These are phyloP conservation scores for Rhododendron mucronatum DNA, from an alignment of 148 eudicot genomes.

Conservation along the genomic window DNA sequence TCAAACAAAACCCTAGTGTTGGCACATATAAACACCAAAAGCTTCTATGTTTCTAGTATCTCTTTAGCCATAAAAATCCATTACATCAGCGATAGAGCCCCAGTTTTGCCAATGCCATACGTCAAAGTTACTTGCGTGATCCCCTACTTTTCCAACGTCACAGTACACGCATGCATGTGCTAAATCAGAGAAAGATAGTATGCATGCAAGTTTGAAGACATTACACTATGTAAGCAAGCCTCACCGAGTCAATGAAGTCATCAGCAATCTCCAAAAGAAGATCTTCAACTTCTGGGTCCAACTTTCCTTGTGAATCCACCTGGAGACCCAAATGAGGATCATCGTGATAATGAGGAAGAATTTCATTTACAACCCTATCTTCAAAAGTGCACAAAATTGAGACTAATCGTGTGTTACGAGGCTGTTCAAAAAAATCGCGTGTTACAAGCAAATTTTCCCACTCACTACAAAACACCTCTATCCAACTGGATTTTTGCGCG, in stretches of 20 bases:
- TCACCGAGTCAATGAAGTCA: constrained; percentile 85
- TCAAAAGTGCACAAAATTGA: not conserved
- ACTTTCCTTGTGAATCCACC: constrained; percentile 65
- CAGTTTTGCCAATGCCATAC: not conserved
- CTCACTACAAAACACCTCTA: not conserved
- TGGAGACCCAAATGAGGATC: constrained; percentile 21
- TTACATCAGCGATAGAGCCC: not conserved
- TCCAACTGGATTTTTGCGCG: not conserved
- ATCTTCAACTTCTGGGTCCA: constrained; percentile 89
- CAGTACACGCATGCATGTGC: not conserved
- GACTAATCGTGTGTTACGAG: not conserved
- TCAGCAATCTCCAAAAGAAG: constrained; percentile 75
- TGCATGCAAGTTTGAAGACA: not conserved
- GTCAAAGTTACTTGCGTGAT: not conserved
- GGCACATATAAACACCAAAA: not conserved
- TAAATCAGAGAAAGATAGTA: constrained; percentile 2
- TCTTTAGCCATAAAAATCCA: not conserved
- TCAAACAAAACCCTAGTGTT: not conserved
- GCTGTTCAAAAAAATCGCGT: not conserved
- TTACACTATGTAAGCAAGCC: constrained; percentile 17
- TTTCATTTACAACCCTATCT: not conserved
- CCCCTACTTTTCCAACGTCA: not conserved
- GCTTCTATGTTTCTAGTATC: not conserved
- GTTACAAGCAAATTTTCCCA: not conserved
- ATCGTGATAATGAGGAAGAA: not conserved